Evolutionary conservation across 768 basidiomycete genomes (phyloP), one percentile per base, ranked within the genome.

Genomic region (Lenzites betulinus): DNA sequence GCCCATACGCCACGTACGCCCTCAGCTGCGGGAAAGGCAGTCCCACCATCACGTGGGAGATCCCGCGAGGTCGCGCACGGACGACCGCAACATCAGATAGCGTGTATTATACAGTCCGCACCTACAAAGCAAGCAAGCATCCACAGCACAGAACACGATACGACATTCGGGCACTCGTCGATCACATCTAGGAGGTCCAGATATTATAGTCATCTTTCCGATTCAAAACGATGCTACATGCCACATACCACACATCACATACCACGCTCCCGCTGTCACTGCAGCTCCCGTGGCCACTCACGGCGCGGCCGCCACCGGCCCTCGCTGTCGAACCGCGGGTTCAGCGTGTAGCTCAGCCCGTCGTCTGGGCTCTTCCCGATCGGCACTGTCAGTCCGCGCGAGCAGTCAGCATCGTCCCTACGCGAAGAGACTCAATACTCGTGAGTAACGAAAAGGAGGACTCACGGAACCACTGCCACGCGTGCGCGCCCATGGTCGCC

Each of bases 391-490:
- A 22, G 23, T 9, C 51, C 1, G 9, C 44, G 22, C 23, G n/a
- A 43, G 42, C 42, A n/a, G 12, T 25, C 20, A 22, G 46, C 49
- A n/a, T 22, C 49, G 11, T 51, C 20, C 30, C n/a, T 20, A 4
- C 16, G 30, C 33, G 23, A 16, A 12, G 20, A 13, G n/a, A n/a
- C n/a, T n/a, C n/a, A n/a, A n/a, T n/a, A n/a, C n/a, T n/a, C n/a
- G n/a, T n/a, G n/a, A n/a, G n/a, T n/a, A 26, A n/a, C 12, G 22
- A 15, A 15, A 13, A 13, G 36, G 13, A 22, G 28, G 13, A 85
- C 88, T 82, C 73, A 95, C 94, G 75, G 63, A 95, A 79, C 94
- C 94, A 97, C 39, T 86, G 84, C 71, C 81, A 79, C 56, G 73
- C 71, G 58, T 76, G 82, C 35, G 66, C 73, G 9, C 95, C 95